Evolutionary conservation across 1,139 yeast species (phyloP).

Genomic region (Yarrowia galli): DNA sequence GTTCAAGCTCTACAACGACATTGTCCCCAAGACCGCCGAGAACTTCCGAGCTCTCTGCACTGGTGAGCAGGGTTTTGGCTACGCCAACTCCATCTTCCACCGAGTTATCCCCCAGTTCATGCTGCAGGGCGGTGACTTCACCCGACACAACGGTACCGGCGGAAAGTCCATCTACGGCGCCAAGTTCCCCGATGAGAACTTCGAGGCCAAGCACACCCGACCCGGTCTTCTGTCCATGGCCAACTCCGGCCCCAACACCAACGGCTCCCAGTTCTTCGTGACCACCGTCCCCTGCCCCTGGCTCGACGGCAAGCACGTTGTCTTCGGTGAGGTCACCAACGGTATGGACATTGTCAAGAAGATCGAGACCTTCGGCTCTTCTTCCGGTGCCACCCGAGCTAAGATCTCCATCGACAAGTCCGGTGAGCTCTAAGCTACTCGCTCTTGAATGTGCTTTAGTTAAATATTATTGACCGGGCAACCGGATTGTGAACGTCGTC

Average conservation of each 20-base stretch:
- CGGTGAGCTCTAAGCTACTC: slow-evolving; percentile 73
- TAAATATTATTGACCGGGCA: slow-evolving; percentile 3
- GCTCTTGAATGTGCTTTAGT: neutral
- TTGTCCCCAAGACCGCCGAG: slow-evolving; percentile 95
- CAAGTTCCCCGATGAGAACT: slow-evolving; percentile 96
- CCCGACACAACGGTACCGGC: slow-evolving; percentile 78
- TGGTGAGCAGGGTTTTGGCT: slow-evolving; percentile 98
- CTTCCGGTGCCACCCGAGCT: slow-evolving; percentile 81
- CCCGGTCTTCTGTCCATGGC: slow-evolving; percentile 99
- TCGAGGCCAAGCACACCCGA: slow-evolving; percentile 78
- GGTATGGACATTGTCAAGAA: slow-evolving; percentile 92
- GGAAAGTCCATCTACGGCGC: slow-evolving; percentile 99
- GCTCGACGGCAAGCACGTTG: slow-evolving; percentile 99
- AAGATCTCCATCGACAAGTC: slow-evolving; percentile 79
- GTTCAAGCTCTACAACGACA: slow-evolving; percentile 89
- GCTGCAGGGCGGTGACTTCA: slow-evolving; percentile 99
- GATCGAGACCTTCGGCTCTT: slow-evolving; percentile 86
- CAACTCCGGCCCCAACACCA: slow-evolving; percentile 99
- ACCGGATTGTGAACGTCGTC: neutral
- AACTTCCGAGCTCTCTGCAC: slow-evolving; percentile 97
- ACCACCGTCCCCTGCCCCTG: slow-evolving; percentile 96
- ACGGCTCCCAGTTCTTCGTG: slow-evolving; percentile 98
- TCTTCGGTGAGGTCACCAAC: slow-evolving; percentile 94
- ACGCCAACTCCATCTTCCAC: slow-evolving; percentile 93
- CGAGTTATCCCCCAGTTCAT: slow-evolving; percentile 97